Evolutionary conservation across 176 grass and related monocot genomes (phyloP), one percentile per base, ranked within the genome.

Genomic region (Secale cereale): DNA sequence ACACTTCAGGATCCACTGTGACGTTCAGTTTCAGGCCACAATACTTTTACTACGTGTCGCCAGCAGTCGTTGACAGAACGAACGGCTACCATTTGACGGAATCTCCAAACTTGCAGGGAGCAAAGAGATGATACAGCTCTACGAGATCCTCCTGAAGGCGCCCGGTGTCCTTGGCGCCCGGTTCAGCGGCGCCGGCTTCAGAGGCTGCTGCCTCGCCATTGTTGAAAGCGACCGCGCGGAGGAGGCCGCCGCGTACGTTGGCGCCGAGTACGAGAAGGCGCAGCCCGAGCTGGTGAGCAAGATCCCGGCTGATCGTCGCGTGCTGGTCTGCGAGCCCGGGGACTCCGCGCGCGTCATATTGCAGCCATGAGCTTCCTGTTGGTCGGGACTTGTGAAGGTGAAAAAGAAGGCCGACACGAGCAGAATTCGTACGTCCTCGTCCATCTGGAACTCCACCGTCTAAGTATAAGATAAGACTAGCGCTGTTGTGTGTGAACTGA

Each of bases 151-250:
- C 76, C 81, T 98, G 5, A 92, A 95, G 57, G 88, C 93, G 65
- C 96, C 96, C 1, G 96, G 96, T 60, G 91, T 95, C 27, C 89
- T 92, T 7, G 96, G 96, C 19, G 87, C 89, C 36, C 91, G 96
- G 25, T 98, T 98, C 87, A 98, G 96, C 35, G 96, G 96, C 62
- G 96, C 93, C 9, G 96, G 96, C 59, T 98, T 98, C 83, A 94
- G 96, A 61, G 96, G 96, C 69, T 98, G 96, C 57, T 98, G 96
- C 82, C 89, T 98, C 20, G 96, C 93, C 6, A 74, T 98, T 48
- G 93, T 98, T 37, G 82, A 88, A 39, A 17, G 33, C 36, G 32
- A 54, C 37, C 59, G 2, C 13, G 91, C 93, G 2, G 96, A 95
- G 59, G 86, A 66, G 70, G 96, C 96, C 0, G 93, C 96, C 13